Evolutionary conservation across 2,329 filamentous ascomycete genomes (phyloP), one percentile per base, ranked within the genome.

Genomic region (Cladosporium austrohemisphaericum): DNA sequence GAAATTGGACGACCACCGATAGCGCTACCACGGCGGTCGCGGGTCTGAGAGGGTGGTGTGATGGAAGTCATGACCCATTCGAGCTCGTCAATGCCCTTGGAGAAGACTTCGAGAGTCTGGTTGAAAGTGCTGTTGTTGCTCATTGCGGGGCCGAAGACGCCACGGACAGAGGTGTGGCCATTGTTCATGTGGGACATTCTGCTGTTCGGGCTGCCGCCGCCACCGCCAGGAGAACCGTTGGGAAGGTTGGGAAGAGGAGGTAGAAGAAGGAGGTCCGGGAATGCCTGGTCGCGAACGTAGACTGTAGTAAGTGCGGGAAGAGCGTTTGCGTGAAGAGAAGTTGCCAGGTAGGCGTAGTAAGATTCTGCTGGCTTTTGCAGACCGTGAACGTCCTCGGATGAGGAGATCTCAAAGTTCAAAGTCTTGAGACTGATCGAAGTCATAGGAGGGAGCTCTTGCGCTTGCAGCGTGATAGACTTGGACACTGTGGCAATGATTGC

Each of bases 271-370:
- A 84, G 78, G 57, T 95, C 88, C 2, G 90, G 84, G 64, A 97
- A 95, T 41, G 80, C 76, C 20, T 85, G 80, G 60, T 96, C 90
- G 43, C 88, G 85, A 14, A 96, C 92, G 65, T 94, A 96, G 6
- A 97, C 78, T 18, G 84, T 80, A 28, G 77, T 77, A 7, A 97
- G 76, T 28, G 78, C 79, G 1, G 90, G 89, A 6, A 97, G 76
- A 6, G 81, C 79, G 54, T 85, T 85, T 13, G 82, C 79, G 52
- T 93, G 80, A 25, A 97, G 79, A 0, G 88, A 95, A n/a, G 80
- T 80, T 20, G 88, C 84, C 16, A 97, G 80, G 68, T 95, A 95
- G 53, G 81, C 80, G 68, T 96, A 95, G 71, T 95, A 94, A 14
- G 76, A 78, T 19, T 72, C 69, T 5, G 74, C 70, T 1, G 77